Conservation (phyloP, 257 asterid species). For the Capsicum chinense region DNA sequence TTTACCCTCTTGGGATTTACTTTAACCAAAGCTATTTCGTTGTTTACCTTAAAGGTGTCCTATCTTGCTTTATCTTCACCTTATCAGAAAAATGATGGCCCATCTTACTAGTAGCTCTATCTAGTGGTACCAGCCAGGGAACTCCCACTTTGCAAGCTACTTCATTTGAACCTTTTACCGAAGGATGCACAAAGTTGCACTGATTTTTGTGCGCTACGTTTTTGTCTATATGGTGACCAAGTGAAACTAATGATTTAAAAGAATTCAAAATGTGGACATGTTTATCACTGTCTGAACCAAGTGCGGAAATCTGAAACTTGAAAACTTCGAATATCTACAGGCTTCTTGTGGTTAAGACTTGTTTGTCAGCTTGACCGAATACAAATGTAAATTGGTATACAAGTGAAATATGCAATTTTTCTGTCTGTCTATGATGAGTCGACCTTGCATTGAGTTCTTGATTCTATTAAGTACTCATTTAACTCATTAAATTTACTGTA, state of each 20-base stretch:
- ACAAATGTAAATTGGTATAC: not conserved
- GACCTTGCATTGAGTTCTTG: not conserved
- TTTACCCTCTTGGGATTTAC: not conserved
- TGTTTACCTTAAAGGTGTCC: not conserved
- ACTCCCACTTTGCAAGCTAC: not conserved
- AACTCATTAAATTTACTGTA: not conserved
- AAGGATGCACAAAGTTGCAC: not conserved
- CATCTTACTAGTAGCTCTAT: not conserved
- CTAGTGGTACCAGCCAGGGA: not conserved
- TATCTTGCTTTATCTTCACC: not conserved
- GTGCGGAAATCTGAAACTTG: not conserved
- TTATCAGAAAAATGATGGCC: not conserved
- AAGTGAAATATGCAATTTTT: not conserved
- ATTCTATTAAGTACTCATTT: not conserved
- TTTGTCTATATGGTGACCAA: not conserved
- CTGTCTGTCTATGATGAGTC: not conserved
- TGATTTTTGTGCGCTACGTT: not conserved
- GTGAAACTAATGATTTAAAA: not conserved
- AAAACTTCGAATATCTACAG: not conserved
- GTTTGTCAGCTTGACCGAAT: not conserved
- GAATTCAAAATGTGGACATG: not conserved
- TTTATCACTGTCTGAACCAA: constrained; percentile 7
- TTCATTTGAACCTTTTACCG: not conserved
- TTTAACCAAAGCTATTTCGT: not conserved
- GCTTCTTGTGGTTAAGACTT: not conserved